These are phyloP conservation scores for Phytophthora tentaculata DNA, from an alignment of 352 stramenopile species.

Conservation along the genomic window DNA sequence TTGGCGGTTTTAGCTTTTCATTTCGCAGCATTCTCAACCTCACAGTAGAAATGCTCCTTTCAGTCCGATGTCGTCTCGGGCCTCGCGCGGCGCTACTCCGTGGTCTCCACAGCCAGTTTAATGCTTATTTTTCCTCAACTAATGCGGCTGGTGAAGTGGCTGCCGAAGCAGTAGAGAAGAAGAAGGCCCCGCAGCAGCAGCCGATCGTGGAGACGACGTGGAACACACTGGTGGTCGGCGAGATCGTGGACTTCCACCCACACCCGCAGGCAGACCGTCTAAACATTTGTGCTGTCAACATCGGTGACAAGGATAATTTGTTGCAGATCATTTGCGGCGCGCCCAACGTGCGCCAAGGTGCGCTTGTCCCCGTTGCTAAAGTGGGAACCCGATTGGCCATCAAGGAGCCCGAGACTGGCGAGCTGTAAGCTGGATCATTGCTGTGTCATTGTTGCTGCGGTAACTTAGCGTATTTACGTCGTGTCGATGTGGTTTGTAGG, in stretches of 20 bases:
- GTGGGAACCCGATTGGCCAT: slow-evolving; percentile 68
- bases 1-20: slow-evolving; percentile 14
- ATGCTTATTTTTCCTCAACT: slow-evolving; percentile 26
- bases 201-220: slow-evolving; percentile 56
- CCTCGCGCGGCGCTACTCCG: slow-evolving; percentile 11
- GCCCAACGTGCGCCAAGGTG: slow-evolving; percentile 64
- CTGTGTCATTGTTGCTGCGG: too few species aligned
- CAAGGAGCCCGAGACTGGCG: slow-evolving; percentile 52
- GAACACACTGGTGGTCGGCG: slow-evolving; percentile 69
- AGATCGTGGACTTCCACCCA: slow-evolving; percentile 65
- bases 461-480: slow-evolving; percentile 4
- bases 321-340: slow-evolving; percentile 84
- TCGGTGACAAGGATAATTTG: slow-evolving; percentile 61
- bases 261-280: slow-evolving; percentile 73
- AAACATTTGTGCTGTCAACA: slow-evolving; percentile 71
- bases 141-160: slow-evolving; percentile 8
- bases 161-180: slow-evolving; percentile 16
- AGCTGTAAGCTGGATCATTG: slow-evolving; percentile 45
- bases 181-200: slow-evolving; percentile 31
- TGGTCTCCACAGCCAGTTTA: slow-evolving; percentile 17
- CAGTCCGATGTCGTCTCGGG: slow-evolving; percentile 13
- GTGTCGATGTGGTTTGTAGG: slow-evolving; percentile 29
- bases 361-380: slow-evolving; percentile 69
- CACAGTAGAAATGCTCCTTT: slow-evolving; percentile 15
- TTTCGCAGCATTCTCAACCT: slow-evolving; percentile 7